phyloP scores from a whole-genome alignment of 768 basidiomycete species.

The Boletus fagicola region DNA sequence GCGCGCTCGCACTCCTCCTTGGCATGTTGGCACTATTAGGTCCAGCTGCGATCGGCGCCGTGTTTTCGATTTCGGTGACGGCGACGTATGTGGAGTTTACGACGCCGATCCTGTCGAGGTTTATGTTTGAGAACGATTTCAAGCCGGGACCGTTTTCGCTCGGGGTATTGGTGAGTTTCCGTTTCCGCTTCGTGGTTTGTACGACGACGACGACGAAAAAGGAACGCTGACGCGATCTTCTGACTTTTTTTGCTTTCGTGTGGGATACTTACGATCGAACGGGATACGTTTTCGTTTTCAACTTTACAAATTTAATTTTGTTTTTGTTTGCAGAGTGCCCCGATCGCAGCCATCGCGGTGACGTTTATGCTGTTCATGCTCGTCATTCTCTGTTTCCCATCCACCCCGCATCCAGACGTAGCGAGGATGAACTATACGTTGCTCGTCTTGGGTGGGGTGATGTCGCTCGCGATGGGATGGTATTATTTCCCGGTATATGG shows the following conservation, averaged over 20 bases:
- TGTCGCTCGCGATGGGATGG: slow-evolving; percentile 54
- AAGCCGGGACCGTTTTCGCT: slow-evolving; percentile 47
- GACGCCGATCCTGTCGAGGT: slow-evolving; percentile 50
- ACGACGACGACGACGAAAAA: neutral
- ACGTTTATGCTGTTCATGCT: slow-evolving; percentile 64
- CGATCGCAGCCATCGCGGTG: slow-evolving; percentile 52
- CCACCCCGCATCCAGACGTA: slow-evolving; percentile 42
- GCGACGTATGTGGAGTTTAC: slow-evolving; percentile 43
- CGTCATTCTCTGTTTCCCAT: slow-evolving; percentile 61
- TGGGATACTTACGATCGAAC: too few species aligned
- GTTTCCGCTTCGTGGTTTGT: neutral
- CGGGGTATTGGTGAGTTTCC: slow-evolving; percentile 36
- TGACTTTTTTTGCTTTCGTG: too few species aligned
- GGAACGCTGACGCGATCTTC: neutral
- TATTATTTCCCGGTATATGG: slow-evolving; percentile 74
- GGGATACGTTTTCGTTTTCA: too few species aligned
- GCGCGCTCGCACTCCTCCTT: slow-evolving; percentile 41
- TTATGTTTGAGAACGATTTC: slow-evolving; percentile 43
- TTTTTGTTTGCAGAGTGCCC: slow-evolving; percentile 43
- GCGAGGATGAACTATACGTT: slow-evolving; percentile 69
- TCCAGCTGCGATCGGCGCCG: slow-evolving; percentile 50
- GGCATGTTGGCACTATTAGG: slow-evolving; percentile 54
- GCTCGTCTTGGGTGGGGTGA: slow-evolving; percentile 59
- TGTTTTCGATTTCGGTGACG: slow-evolving; percentile 47
- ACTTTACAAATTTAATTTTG: neutral